Evolutionary conservation across 441 rosid genomes (phyloP).

Genomic region (Rhodomyrtus psidioides): DNA sequence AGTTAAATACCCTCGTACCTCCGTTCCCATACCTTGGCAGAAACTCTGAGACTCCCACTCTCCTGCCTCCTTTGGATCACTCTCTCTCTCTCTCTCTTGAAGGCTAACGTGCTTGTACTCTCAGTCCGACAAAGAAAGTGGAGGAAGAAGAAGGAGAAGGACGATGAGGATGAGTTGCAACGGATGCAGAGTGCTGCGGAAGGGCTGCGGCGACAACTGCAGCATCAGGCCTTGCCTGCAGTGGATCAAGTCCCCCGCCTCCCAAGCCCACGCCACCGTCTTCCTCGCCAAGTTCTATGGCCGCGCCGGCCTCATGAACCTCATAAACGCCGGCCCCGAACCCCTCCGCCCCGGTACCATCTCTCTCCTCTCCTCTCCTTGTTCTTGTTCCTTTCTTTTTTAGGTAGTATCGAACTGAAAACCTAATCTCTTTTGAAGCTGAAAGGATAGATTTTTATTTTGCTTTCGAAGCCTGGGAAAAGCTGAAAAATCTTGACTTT

Average conservation of each 20-base stretch:
- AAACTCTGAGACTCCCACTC: not conserved
- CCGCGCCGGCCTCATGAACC: slow-evolving; percentile 73
- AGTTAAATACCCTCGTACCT: not conserved
- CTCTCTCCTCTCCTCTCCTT: not conserved
- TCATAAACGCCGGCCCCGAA: slow-evolving; percentile 65
- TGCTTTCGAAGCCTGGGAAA: not conserved
- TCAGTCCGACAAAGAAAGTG: not conserved
- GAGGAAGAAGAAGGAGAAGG: not conserved
- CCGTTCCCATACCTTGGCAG: not conserved
- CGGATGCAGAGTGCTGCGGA: slow-evolving; percentile 70
- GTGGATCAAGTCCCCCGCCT: slow-evolving; percentile 62
- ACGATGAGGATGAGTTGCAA: slow-evolving; percentile 72
- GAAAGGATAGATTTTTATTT: not conserved
- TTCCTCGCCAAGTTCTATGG: slow-evolving; percentile 74
- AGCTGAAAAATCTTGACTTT: not conserved
- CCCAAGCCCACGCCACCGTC: slow-evolving; percentile 73
- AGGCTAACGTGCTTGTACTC: not conserved
- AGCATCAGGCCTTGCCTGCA: slow-evolving; percentile 61
- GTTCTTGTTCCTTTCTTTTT: not conserved
- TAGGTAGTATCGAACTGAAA: not conserved
- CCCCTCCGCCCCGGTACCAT: slow-evolving; percentile 58
- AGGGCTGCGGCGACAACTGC: slow-evolving; percentile 66
- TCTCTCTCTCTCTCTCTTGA: not conserved
- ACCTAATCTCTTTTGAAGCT: not conserved
- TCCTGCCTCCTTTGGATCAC: not conserved